These are phyloP conservation scores for Pichia sp. DNA, from an alignment of 1,139 yeast species.

Conservation along the genomic window DNA sequence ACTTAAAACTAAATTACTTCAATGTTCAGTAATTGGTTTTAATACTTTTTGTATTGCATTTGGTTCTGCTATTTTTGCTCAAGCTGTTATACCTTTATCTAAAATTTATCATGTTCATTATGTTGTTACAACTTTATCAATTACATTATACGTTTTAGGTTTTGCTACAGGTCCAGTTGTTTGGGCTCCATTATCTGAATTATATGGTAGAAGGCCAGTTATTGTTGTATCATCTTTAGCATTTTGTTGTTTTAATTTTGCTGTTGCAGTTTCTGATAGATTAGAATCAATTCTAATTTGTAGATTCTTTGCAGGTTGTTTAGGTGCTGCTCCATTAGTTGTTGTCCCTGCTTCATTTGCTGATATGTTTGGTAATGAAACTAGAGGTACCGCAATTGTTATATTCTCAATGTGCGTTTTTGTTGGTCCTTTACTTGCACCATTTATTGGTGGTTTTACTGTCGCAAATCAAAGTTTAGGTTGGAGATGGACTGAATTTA, in stretches of 20 bases:
- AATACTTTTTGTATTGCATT: slow-evolving; percentile 44
- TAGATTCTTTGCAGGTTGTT: slow-evolving; percentile 68
- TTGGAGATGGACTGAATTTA: slow-evolving; percentile 75
- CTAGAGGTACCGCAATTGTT: slow-evolving; percentile 67
- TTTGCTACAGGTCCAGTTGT: slow-evolving; percentile 78
- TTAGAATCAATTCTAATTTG: slow-evolving; percentile 66
- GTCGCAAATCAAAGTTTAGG: slow-evolving; percentile 46
- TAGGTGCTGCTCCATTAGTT: slow-evolving; percentile 77
- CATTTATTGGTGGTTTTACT: slow-evolving; percentile 65
- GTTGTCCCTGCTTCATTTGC: slow-evolving; percentile 82
- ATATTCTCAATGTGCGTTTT: slow-evolving; percentile 62
- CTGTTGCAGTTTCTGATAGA: slow-evolving; percentile 66
- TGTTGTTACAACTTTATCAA: slow-evolving; percentile 56
- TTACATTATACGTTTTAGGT: slow-evolving; percentile 70
- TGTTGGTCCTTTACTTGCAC: slow-evolving; percentile 71
- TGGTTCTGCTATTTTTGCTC: slow-evolving; percentile 62
- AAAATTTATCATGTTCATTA: slow-evolving; percentile 43
- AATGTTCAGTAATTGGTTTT: slow-evolving; percentile 38
- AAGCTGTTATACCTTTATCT: slow-evolving; percentile 40
- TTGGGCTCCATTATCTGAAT: slow-evolving; percentile 78
- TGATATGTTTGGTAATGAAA: slow-evolving; percentile 56
- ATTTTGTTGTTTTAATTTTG: slow-evolving; percentile 57
- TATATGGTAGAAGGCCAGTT: slow-evolving; percentile 63
- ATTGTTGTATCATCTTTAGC: slow-evolving; percentile 49
- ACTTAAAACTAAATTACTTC: slow-evolving; percentile 33